Evolutionary conservation across 768 basidiomycete genomes (phyloP).

Genomic region (Podaxis sp.): DNA sequence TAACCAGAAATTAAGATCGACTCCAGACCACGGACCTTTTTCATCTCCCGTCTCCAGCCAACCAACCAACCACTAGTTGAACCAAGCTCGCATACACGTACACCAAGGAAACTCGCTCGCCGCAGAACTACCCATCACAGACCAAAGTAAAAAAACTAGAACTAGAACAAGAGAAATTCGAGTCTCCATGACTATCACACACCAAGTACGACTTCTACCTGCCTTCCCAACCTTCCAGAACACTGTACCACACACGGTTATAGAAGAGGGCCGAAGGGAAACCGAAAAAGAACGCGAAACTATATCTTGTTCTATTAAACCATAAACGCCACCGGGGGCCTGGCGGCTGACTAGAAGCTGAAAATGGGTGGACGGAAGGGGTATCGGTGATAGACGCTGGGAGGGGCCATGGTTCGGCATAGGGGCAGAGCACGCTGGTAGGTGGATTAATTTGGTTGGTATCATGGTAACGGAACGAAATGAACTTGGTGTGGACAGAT

Average conservation of each 20-base stretch:
- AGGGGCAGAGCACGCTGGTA: not conserved
- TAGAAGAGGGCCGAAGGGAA: not conserved
- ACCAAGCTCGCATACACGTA: not conserved
- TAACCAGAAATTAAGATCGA: not conserved
- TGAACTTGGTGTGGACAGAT: not conserved
- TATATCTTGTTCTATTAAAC: slow-evolving; percentile 4
- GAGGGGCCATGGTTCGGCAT: not conserved
- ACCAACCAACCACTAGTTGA: not conserved
- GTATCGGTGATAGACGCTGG: not conserved
- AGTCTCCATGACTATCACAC: not conserved
- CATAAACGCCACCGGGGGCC: not conserved
- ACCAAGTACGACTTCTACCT: not conserved
- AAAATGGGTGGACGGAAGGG: not conserved
- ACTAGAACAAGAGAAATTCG: not conserved
- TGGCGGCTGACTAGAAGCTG: not conserved
- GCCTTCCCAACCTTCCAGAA: not conserved
- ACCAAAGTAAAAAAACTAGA: not conserved
- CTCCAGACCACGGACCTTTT: not conserved
- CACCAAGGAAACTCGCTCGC: not conserved
- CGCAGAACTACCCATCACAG: not conserved
- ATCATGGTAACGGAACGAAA: slow-evolving; percentile 10
- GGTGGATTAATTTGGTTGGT: slow-evolving; percentile 7
- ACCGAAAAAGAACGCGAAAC: not conserved
- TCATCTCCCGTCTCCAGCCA: not conserved
- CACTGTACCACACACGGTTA: not conserved